Conservation (phyloP, 2,329 filamentous ascomycete species). For the Niveomyces coronatus region DNA sequence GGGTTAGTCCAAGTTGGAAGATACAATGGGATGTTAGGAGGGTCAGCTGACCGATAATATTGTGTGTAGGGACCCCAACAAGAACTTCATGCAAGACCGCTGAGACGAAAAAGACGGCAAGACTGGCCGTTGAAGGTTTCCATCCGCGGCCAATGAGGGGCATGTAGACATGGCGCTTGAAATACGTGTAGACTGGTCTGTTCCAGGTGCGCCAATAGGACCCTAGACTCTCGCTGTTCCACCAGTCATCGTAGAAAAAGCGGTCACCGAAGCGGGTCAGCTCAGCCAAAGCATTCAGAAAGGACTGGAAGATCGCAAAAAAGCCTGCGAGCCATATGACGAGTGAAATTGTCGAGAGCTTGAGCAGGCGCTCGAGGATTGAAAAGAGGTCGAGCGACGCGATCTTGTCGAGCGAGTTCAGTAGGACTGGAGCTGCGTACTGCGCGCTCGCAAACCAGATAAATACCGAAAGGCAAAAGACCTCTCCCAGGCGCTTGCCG, state of each 20-base stretch:
- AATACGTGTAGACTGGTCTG: constrained; percentile 93
- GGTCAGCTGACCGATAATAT: constrained; percentile 60
- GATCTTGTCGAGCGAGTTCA: constrained; percentile 84
- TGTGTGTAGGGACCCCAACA: constrained; percentile 90
- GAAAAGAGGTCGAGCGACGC: constrained; percentile 67
- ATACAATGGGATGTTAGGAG: neutral
- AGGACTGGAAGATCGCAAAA: constrained; percentile 90
- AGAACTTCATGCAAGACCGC: constrained; percentile 85
- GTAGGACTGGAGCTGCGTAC: constrained; percentile 81
- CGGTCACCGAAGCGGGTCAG: constrained; percentile 83
- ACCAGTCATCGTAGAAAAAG: constrained; percentile 96
- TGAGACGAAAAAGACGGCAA: constrained; percentile 79
- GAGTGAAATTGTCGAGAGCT: constrained; percentile 87
- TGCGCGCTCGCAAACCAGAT: constrained; percentile 95
- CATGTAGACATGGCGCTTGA: constrained; percentile 87
- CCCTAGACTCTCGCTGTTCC: constrained; percentile 82
- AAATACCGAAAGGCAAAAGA: constrained; percentile 68
- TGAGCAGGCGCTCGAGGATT: constrained; percentile 83
- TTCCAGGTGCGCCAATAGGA: constrained; percentile 97
- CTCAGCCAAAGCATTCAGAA: constrained; percentile 84
- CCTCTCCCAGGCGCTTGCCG: constrained; percentile 68
- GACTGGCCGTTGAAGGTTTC: constrained; percentile 58
- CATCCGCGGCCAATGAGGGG: constrained; percentile 80
- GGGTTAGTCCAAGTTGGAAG: constrained; percentile 9
- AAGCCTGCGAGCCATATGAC: constrained; percentile 97